These are phyloP conservation scores for Diatrype stigma DNA, from an alignment of 2,329 filamentous ascomycete species.

Conservation along the genomic window DNA sequence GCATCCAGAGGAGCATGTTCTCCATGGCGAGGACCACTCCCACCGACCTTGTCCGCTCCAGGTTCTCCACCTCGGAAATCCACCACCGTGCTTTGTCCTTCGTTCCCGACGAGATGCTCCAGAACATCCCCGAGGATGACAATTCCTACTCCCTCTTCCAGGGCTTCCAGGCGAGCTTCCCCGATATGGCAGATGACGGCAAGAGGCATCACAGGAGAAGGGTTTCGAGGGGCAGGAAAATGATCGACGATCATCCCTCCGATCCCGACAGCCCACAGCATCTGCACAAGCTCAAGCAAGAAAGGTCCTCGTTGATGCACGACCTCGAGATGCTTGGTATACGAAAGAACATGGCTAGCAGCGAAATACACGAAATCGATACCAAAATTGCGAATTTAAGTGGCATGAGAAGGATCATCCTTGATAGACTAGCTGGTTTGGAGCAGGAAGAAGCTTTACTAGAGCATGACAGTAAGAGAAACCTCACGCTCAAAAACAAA, in stretches of 20 bases:
- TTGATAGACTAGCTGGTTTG: conserved; percentile 78
- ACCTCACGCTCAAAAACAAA: neutral
- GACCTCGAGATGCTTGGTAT: conserved; percentile 86
- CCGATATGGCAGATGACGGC: conserved; percentile 63
- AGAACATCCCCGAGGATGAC: conserved; percentile 80
- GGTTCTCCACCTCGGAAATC: conserved; percentile 85
- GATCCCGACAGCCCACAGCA: conserved; percentile 57
- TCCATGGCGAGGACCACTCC: conserved; percentile 86
- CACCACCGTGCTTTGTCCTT: conserved; percentile 87
- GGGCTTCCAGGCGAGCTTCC: conserved; percentile 88
- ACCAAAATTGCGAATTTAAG: conserved; percentile 92
- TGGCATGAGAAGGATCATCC: conserved; percentile 85
- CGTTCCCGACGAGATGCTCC: conserved; percentile 83
- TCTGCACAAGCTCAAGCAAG: conserved; percentile 71
- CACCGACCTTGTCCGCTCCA: conserved; percentile 89
- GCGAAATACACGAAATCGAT: conserved; percentile 94
- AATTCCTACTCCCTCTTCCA: conserved; percentile 93
- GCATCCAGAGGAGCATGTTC: conserved; percentile 84
- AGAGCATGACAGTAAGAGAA: conserved; percentile 73
- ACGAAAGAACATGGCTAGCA: conserved; percentile 95
- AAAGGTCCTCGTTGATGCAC: conserved; percentile 75
- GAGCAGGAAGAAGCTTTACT: conserved; percentile 88
- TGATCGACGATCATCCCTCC: conserved; percentile 63
- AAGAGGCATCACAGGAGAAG: conserved; percentile 68
- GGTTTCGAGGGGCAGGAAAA: conserved; percentile 69